Conservation (phyloP, 2,329 filamentous ascomycete species). For the Hymenoscyphus scutula region DNA sequence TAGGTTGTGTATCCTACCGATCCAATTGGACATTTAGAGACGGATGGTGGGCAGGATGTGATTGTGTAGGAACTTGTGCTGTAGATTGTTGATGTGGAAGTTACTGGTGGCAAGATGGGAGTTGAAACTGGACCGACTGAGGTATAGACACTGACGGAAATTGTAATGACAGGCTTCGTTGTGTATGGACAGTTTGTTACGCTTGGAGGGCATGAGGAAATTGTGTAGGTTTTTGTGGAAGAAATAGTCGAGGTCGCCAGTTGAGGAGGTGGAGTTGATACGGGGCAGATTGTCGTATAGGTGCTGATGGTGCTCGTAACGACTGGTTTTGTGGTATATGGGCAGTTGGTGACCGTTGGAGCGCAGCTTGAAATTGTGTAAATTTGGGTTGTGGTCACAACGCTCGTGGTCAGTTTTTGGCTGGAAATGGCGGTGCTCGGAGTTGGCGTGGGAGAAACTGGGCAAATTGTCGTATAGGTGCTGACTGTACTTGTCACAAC, state of each 20-base stretch:
- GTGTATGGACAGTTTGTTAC: background rate
- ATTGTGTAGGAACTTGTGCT: background rate
- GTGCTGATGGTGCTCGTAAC: background rate
- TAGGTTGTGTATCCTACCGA: background rate
- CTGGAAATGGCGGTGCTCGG: background rate
- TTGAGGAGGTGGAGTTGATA: background rate
- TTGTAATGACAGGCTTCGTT: background rate
- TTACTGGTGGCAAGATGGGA: background rate
- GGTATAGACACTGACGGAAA: background rate
- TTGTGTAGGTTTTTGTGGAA: background rate
- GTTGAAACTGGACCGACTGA: background rate
- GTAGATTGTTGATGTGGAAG: background rate
- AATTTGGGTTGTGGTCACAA: background rate
- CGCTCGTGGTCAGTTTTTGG: background rate
- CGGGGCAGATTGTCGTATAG: background rate
- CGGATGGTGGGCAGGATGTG: background rate
- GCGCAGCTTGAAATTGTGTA: slow-evolving; percentile 3
- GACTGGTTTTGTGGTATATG: slow-evolving; percentile 9
- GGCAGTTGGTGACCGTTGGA: background rate
- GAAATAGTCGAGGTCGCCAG: background rate
- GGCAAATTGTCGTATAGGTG: background rate
- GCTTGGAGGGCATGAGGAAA: background rate
- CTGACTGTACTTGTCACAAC: background rate
- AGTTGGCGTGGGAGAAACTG: background rate
- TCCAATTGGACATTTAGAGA: background rate